phyloP scores from a whole-genome alignment of 176 grass and related monocot genomes.

The Hyparrhenia diplandra region DNA sequence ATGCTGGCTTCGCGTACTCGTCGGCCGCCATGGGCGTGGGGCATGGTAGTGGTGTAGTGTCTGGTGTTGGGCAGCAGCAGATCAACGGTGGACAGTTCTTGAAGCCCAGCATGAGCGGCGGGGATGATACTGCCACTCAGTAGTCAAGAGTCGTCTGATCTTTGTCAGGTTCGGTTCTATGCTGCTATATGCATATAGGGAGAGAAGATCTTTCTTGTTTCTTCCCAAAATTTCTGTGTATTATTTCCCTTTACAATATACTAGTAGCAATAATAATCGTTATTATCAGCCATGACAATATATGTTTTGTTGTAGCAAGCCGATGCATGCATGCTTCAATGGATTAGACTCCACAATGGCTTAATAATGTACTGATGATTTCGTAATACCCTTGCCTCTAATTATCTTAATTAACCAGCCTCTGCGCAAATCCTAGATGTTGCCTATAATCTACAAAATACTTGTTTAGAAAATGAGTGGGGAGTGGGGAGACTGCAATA shows the following conservation, averaged over 20 bases:
- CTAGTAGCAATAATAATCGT: neutral
- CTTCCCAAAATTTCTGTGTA: neutral
- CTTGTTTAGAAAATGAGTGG: neutral
- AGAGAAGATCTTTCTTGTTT: neutral
- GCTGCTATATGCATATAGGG: neutral
- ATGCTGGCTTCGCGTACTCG: conserved; percentile 37
- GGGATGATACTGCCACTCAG: conserved; percentile 46
- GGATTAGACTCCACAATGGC: too few relatives aligned
- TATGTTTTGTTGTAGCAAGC: neutral
- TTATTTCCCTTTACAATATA: neutral
- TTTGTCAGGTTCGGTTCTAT: conserved; percentile 20
- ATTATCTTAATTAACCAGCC: neutral
- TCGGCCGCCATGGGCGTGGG: conserved; percentile 40
- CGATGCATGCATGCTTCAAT: neutral
- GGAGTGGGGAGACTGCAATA: neutral
- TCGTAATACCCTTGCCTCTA: neutral
- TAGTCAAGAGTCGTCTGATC: neutral
- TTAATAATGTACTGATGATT: too few relatives aligned
- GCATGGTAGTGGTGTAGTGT: neutral
- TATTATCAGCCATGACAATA: neutral
- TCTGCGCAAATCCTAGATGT: neutral
- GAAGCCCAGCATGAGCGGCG: conserved; percentile 53
- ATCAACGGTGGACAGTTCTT: conserved; percentile 40
- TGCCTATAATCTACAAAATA: neutral
- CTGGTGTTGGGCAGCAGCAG: conserved; percentile 33